phyloP scores from a whole-genome alignment of 305 asterid genomes.

The Solanum hybrid region DNA sequence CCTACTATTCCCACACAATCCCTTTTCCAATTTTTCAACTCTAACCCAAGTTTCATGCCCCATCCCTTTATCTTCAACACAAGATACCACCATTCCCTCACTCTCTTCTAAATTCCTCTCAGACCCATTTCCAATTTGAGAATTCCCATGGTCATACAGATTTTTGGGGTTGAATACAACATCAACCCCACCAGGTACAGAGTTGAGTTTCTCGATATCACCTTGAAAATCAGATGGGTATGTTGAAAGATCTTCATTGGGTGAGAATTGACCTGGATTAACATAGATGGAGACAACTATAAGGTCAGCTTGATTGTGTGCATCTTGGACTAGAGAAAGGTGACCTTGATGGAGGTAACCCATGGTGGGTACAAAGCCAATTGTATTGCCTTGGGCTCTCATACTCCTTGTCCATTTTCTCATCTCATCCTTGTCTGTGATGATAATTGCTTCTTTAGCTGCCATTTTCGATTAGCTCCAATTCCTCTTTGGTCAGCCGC shows the following conservation, averaged over 20 bases:
- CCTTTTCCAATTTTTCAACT: slow-evolving; percentile 69
- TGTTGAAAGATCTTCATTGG: slow-evolving; percentile 80
- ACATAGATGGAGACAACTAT: slow-evolving; percentile 78
- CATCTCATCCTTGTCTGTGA: slow-evolving; percentile 58
- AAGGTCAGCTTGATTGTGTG: slow-evolving; percentile 42
- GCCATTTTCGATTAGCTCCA: slow-evolving; percentile 22
- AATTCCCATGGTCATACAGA: slow-evolving; percentile 54
- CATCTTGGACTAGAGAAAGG: slow-evolving; percentile 59
- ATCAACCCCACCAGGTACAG: slow-evolving; percentile 54
- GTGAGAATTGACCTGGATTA: slow-evolving; percentile 91
- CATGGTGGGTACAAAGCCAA: slow-evolving; percentile 90
- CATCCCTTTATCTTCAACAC: slow-evolving; percentile 49
- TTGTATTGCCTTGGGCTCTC: slow-evolving; percentile 48
- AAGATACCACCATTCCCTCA: slow-evolving; percentile 40
- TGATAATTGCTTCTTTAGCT: slow-evolving; percentile 41
- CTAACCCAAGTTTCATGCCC: slow-evolving; percentile 91
- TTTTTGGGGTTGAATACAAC: slow-evolving; percentile 72
- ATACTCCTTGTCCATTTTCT: slow-evolving; percentile 67
- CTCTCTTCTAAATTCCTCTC: background rate
- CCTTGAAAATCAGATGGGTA: slow-evolving; percentile 87
- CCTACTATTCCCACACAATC: slow-evolving; percentile 82
- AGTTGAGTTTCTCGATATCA: slow-evolving; percentile 51
- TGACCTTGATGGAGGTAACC: slow-evolving; percentile 95
- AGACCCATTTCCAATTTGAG: background rate
- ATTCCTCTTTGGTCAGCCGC: background rate